A percentile compares a stretch with the other conserved stretches of the same genome.
phyloP scores from a whole-genome alignment of 177 flowering plant species.

The Vitis hybrid region DNA sequence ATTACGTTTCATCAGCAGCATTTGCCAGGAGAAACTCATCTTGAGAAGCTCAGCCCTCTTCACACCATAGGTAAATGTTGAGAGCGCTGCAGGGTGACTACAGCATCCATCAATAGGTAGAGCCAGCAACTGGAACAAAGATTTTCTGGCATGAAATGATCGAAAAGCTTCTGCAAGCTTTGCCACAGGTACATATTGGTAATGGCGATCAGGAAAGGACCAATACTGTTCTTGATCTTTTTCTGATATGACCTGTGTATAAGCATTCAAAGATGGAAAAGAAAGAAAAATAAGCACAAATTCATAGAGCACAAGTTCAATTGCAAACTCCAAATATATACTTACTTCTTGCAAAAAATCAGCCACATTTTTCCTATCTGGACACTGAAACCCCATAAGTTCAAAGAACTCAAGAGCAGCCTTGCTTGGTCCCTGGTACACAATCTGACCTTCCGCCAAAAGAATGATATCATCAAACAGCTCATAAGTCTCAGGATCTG shows the following conservation, averaged over 20 bases:
- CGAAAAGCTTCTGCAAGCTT: constrained; percentile 83
- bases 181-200: constrained; percentile 60
- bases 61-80: constrained; percentile 66
- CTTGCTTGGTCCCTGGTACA: constrained; percentile 83
- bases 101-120: constrained; percentile 66
- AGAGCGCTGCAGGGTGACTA: constrained; percentile 82
- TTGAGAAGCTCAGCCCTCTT: constrained; percentile 66
- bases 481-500: constrained; percentile 88
- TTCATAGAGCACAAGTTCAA: neutral
- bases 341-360: constrained; percentile 95
- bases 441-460: constrained; percentile 77
- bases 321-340: neutral
- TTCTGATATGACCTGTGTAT: constrained; percentile 67
- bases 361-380: constrained; percentile 77
- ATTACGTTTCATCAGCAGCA: constrained; percentile 82
- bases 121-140: constrained; percentile 48
- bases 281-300: neutral
- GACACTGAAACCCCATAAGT: constrained; percentile 81
- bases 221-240: constrained; percentile 95
- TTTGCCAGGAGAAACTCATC: constrained; percentile 69
- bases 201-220: constrained; percentile 55
- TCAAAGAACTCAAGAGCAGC: constrained; percentile 68
- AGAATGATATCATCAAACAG: constrained; percentile 89
- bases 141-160: constrained; percentile 53
- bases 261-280: constrained; percentile 6